These are phyloP conservation scores for Escovopsis weberi DNA, from an alignment of 2,329 filamentous ascomycete species.

Conservation along the genomic window DNA sequence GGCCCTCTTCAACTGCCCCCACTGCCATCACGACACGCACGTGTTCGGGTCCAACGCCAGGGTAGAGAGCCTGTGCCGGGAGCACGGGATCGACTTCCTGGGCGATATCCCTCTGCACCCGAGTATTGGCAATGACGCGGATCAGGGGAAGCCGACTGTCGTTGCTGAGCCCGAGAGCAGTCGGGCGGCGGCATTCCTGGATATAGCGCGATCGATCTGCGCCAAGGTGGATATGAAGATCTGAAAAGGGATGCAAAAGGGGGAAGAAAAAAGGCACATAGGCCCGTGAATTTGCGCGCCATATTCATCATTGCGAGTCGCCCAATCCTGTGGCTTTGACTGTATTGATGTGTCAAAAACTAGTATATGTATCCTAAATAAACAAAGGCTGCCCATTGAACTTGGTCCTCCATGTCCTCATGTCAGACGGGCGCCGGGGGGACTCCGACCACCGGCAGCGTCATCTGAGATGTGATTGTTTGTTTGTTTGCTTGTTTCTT, in stretches of 20 bases:
- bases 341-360: no score
- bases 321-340: no score
- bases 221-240: conserved; percentile 24
- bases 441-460: no score
- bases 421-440: no score
- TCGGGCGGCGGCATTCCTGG: conserved; percentile 56
- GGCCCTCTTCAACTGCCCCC: conserved; percentile 69
- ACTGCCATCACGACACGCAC: conserved; percentile 58
- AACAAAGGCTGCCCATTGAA: no score
- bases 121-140: conserved; percentile 74
- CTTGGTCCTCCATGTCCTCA: no score
- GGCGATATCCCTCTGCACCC: conserved; percentile 83
- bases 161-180: conserved; percentile 69
- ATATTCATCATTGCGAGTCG: no score
- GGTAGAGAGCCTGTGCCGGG: conserved; percentile 53
- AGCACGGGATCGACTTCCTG: conserved; percentile 63
- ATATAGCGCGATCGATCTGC: conserved; percentile 46
- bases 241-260: not conserved
- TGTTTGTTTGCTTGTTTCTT: no score
- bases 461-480: no score
- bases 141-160: conserved; percentile 77
- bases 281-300: no score
- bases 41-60: conserved; percentile 58
- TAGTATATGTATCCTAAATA: no score
- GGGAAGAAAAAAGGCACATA: no score